phyloP scores from a whole-genome alignment of 2,329 filamentous ascomycete genomes.

The Penicillium frequentans region DNA sequence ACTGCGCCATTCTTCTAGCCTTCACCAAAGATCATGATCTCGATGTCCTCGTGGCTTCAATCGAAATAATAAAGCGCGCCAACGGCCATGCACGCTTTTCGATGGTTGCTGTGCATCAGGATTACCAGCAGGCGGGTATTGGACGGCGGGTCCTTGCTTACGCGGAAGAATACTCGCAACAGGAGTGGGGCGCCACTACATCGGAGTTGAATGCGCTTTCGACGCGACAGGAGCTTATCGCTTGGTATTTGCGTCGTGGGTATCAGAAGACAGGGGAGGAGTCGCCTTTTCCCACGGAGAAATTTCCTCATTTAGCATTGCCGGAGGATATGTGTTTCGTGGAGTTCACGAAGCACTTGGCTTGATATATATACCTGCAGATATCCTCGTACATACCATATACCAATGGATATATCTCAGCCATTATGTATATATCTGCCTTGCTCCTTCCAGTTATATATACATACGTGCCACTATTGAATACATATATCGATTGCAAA shows the following conservation, averaged over 20 bases:
- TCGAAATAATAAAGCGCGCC: slow-evolving; percentile 20
- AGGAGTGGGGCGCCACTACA: slow-evolving; percentile 19
- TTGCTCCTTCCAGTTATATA: no score
- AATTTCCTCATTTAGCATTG: slow-evolving; percentile 13
- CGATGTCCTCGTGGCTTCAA: slow-evolving; percentile 17
- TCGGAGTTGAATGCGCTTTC: slow-evolving; percentile 29
- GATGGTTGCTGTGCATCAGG: slow-evolving; percentile 25
- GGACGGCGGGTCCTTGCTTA: slow-evolving; percentile 27
- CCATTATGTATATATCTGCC: no score
- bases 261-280: slow-evolving; percentile 26
- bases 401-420: no score
- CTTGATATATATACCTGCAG: background rate
- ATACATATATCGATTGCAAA: no score
- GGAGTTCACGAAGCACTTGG: slow-evolving; percentile 19
- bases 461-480: no score
- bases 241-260: slow-evolving; percentile 32
- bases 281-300: slow-evolving; percentile 21
- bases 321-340: slow-evolving; percentile 29
- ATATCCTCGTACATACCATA: no score
- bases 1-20: slow-evolving; percentile 29
- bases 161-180: slow-evolving; percentile 29
- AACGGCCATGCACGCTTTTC: slow-evolving; percentile 19
- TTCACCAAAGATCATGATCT: background rate
- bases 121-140: slow-evolving; percentile 23
- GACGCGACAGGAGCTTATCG: slow-evolving; percentile 26